Evolutionary conservation across 139 green algal genomes (phyloP).

Genomic region (Picochlorum sp.): DNA sequence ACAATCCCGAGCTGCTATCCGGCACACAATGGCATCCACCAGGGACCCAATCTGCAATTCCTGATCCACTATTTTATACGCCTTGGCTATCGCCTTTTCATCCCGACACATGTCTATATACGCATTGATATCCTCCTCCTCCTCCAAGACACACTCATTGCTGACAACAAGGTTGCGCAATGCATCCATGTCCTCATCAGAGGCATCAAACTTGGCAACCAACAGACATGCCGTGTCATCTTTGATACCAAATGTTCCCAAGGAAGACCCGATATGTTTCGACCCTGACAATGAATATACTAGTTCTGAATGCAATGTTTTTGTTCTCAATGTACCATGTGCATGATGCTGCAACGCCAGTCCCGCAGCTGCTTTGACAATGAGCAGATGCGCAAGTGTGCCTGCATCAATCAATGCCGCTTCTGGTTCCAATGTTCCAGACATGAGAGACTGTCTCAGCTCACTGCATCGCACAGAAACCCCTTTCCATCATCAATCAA

Average conservation of each 20-base stretch:
- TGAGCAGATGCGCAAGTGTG: slow-evolving; percentile 32
- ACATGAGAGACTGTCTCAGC: slow-evolving; percentile 21
- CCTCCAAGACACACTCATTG: slow-evolving; percentile 3
- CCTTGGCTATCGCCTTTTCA: slow-evolving; percentile 20
- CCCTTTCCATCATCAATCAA: background rate
- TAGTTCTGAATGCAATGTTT: slow-evolving; percentile 49
- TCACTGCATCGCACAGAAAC: slow-evolving; percentile 17
- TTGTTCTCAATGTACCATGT: slow-evolving; percentile 21
- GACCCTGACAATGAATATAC: slow-evolving; percentile 43
- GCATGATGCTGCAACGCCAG: slow-evolving; percentile 25
- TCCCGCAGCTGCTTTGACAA: slow-evolving; percentile 34
- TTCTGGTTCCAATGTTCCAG: slow-evolving; percentile 18
- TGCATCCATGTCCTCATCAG: slow-evolving; percentile 26
- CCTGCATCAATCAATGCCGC: slow-evolving; percentile 33
- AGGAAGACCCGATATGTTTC: slow-evolving; percentile 46
- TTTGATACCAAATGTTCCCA: slow-evolving; percentile 46
- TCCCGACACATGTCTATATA: background rate
- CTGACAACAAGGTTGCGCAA: slow-evolving; percentile 16
- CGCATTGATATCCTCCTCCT: no score
- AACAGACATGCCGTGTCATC: slow-evolving; percentile 34
- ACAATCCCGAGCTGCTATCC: slow-evolving; percentile 33
- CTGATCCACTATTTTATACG: slow-evolving; percentile 32
- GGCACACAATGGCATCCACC: slow-evolving; percentile 24
- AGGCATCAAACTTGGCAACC: slow-evolving; percentile 45
- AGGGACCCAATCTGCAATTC: slow-evolving; percentile 39